Conservation (phyloP, 192 early-diverging fungal species). For the Geranomyces variabilis region DNA sequence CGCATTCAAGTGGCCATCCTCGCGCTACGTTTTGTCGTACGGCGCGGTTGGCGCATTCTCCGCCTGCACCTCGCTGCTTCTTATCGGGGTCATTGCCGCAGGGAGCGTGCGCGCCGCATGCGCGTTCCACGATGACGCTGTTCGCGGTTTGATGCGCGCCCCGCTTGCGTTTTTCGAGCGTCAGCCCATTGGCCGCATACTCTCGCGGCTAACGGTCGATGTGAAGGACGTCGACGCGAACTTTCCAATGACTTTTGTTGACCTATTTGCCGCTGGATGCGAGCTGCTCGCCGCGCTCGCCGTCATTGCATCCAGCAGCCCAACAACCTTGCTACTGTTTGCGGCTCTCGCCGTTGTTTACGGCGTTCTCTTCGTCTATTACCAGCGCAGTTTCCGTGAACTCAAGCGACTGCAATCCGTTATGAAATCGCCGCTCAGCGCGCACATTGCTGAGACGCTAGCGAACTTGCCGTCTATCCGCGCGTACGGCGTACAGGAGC, state of each 20-base stretch:
- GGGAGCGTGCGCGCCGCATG: not conserved
- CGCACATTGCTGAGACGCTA: constrained; percentile 41
- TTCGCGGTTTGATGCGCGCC: constrained; percentile 40
- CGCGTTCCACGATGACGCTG: constrained; percentile 36
- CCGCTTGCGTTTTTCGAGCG: constrained; percentile 57
- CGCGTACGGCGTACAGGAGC: constrained; percentile 13
- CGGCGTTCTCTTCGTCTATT: constrained; percentile 36
- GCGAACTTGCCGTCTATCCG: constrained; percentile 34
- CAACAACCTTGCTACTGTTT: constrained; percentile 4
- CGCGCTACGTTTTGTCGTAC: constrained; percentile 18
- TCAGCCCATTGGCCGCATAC: constrained; percentile 72
- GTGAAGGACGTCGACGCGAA: constrained; percentile 31
- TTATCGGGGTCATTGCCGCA: not conserved
- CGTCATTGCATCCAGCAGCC: not conserved
- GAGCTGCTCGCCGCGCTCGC: not conserved
- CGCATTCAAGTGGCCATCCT: not conserved
- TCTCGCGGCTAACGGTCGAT: constrained; percentile 82
- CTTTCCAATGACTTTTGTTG: constrained; percentile 24
- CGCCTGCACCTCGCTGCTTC: not conserved
- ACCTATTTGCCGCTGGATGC: constrained; percentile 15
- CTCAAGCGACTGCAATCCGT: constrained; percentile 40
- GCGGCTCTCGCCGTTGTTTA: constrained; percentile 19
- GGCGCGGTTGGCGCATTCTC: constrained; percentile 6
- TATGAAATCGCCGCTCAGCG: constrained; percentile 33
- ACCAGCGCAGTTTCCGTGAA: constrained; percentile 39